phyloP scores from a whole-genome alignment of 2,329 filamentous ascomycete genomes.

The Calcarisporium arbuscula region DNA sequence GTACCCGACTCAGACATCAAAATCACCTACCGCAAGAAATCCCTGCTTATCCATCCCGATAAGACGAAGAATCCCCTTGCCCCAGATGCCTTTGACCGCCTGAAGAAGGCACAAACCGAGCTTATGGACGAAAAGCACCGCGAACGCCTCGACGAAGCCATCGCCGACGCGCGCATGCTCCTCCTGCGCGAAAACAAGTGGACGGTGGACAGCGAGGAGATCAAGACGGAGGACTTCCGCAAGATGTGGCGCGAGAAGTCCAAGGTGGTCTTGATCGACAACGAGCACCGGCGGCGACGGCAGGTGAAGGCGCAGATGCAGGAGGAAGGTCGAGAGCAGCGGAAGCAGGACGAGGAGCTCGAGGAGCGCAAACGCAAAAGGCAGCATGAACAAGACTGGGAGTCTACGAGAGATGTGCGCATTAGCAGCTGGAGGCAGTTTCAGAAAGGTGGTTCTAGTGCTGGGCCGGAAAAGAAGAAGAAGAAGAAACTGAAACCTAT shows the following conservation, averaged over 20 bases:
- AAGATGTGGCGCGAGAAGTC: constrained; percentile 86
- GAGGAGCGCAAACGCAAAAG: constrained; percentile 78
- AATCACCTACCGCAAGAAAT: constrained; percentile 88
- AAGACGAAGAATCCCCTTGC: constrained; percentile 89
- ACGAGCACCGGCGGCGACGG: constrained; percentile 75
- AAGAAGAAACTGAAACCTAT: constrained; percentile 66
- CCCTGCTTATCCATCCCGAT: constrained; percentile 97
- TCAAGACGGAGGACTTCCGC: constrained; percentile 77
- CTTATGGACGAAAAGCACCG: constrained; percentile 94
- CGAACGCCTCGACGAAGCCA: constrained; percentile 81
- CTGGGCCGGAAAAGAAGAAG: constrained; percentile 49
- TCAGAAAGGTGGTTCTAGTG: constrained; percentile 62
- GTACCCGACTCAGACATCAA: constrained; percentile 97
- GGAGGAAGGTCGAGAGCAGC: constrained; percentile 87
- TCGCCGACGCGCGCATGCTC: constrained; percentile 91
- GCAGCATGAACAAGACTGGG: constrained; percentile 93
- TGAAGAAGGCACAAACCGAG: constrained; percentile 89
- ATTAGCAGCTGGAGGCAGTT: constrained; percentile 95
- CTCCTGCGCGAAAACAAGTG: constrained; percentile 92
- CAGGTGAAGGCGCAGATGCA: constrained; percentile 93
- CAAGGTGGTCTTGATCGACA: constrained; percentile 83
- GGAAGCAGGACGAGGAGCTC: constrained; percentile 76
- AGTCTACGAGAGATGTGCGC: constrained; percentile 80
- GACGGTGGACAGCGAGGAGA: constrained; percentile 80
- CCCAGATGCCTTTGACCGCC: constrained; percentile 90